phyloP scores from a whole-genome alignment of 2,329 filamentous ascomycete genomes.

The Trichoderma asperellum region DNA sequence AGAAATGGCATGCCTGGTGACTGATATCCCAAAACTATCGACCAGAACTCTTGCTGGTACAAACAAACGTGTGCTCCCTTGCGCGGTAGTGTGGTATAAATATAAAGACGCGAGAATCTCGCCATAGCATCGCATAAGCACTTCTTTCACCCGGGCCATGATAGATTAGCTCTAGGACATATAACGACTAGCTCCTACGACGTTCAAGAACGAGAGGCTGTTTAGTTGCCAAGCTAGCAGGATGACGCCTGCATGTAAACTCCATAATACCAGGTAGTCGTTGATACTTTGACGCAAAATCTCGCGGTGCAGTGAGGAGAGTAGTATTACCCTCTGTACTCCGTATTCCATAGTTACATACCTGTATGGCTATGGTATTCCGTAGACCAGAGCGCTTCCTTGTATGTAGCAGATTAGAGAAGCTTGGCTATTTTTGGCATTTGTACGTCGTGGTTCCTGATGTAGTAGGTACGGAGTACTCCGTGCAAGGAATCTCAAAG shows the following conservation, averaged over 20 bases:
- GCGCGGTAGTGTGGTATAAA: not conserved
- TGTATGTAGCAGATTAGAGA: not conserved
- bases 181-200: not conserved
- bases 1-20: not conserved
- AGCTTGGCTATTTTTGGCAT: not conserved
- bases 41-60: not conserved
- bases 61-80: not conserved
- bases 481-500: slow-evolving; percentile 8
- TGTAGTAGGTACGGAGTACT: slow-evolving; percentile 19
- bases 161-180: not conserved
- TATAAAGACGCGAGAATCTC: not conserved
- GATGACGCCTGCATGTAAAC: not conserved
- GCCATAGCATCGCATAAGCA: not conserved
- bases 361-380: not conserved
- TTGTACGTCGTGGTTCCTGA: not conserved
- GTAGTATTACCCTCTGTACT: not conserved
- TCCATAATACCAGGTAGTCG: not conserved
- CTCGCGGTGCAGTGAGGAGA: not conserved
- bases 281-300: not conserved
- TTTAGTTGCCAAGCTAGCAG: not conserved
- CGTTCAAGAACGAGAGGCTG: not conserved
- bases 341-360: not conserved
- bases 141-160: not conserved
- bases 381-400: not conserved
- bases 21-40: not conserved